phyloP scores from a whole-genome alignment of 2,329 filamentous ascomycete species.

The Aphanocladium album region DNA sequence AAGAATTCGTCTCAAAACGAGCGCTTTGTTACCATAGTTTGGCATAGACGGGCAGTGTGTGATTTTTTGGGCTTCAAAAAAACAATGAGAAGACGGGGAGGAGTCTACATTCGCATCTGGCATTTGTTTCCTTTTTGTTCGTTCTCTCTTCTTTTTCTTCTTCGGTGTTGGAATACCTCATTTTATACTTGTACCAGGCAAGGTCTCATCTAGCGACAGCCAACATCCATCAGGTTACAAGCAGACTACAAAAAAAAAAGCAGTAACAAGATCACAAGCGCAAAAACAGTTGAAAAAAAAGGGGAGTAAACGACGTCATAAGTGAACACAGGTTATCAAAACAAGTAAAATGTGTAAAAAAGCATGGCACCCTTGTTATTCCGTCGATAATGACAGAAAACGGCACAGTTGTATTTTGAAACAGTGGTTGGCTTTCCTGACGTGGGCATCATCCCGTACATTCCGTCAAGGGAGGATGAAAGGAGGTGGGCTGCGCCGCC shows the following conservation, averaged over 20 bases:
- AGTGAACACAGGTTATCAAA: no score
- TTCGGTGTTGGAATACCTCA: slow-evolving; percentile 22
- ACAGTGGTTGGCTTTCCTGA: not conserved
- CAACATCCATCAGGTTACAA: not conserved
- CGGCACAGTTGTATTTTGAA: not conserved
- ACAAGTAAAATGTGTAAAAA: not conserved
- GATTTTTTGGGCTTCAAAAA: no score
- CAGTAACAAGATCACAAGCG: not conserved
- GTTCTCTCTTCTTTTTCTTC: slow-evolving; percentile 9
- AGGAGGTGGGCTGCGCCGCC: not conserved
- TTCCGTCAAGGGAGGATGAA: not conserved
- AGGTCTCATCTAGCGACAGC: not conserved
- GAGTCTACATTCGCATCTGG: not conserved
- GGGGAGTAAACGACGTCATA: no score
- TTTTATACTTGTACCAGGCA: slow-evolving; percentile 9
- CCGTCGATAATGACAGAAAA: not conserved
- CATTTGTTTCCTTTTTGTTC: not conserved
- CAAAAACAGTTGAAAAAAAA: not conserved
- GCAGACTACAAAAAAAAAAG: not conserved
- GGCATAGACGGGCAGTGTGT: no score
- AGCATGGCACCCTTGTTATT: not conserved
- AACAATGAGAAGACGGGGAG: not conserved
- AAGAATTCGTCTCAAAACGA: not conserved
- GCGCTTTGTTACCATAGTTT: not conserved
- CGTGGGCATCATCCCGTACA: not conserved